Percentiles rank a stretch among this genome's conserved stretches.
phyloP scores from a whole-genome alignment of 1,139 yeast genomes.

The Candida mesenterica region DNA sequence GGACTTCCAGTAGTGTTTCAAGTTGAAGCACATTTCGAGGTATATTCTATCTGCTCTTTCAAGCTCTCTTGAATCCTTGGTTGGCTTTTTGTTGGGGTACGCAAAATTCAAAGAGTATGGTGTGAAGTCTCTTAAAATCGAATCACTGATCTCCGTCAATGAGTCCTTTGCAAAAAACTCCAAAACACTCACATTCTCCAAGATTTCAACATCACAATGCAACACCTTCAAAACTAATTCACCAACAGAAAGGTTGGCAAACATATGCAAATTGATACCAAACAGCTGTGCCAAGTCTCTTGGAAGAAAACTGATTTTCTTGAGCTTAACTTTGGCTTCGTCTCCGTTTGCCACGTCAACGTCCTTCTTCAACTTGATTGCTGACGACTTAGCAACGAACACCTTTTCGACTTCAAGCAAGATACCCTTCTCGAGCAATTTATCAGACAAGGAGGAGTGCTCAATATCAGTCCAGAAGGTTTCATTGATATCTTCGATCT shows the following conservation, averaged over 20 bases:
- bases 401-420: slow-evolving; percentile 72
- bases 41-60: slow-evolving; percentile 80
- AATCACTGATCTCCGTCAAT: slow-evolving; percentile 67
- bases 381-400: slow-evolving; percentile 65
- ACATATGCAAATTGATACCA: slow-evolving; percentile 88
- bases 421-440: slow-evolving; percentile 67
- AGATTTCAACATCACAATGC: slow-evolving; percentile 67
- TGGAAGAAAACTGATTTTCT: slow-evolving; percentile 63
- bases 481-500: slow-evolving; percentile 61
- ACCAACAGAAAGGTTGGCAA: slow-evolving; percentile 58
- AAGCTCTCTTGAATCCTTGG: slow-evolving; percentile 63
- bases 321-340: slow-evolving; percentile 28
- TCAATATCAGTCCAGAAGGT: slow-evolving; percentile 79
- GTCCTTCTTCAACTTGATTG: slow-evolving; percentile 40
- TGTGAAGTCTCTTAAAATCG: slow-evolving; percentile 60
- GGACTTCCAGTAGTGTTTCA: slow-evolving; percentile 82
- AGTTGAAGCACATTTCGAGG: slow-evolving; percentile 72
- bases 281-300: slow-evolving; percentile 80
- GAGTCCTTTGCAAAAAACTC: slow-evolving; percentile 81
- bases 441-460: slow-evolving; percentile 47
- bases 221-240: slow-evolving; percentile 66
- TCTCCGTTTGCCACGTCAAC: slow-evolving; percentile 10
- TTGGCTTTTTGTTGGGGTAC: slow-evolving; percentile 39
- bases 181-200: slow-evolving; percentile 66
- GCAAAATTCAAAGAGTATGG: slow-evolving; percentile 67